These are phyloP conservation scores for Medicago arabica DNA, from an alignment of 306 rosid species.

Conservation along the genomic window DNA sequence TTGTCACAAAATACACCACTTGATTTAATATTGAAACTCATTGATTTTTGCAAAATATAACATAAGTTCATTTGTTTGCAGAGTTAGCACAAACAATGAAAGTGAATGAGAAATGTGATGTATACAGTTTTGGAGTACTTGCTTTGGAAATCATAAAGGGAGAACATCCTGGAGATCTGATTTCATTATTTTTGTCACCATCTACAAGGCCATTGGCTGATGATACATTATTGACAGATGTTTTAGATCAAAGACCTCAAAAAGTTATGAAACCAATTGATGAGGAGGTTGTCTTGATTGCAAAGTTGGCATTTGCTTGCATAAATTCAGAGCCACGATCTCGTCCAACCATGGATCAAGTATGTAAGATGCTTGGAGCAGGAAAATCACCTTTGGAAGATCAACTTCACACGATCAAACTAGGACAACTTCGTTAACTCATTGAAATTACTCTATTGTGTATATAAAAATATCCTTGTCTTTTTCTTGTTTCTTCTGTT, in stretches of 20 bases:
- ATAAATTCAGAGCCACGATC: constrained; percentile 28
- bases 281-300: constrained; percentile 24
- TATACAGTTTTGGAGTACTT: constrained; percentile 40
- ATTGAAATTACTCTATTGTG: neutral
- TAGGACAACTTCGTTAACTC: constrained; percentile 37
- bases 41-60: constrained; percentile 1
- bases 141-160: constrained; percentile 38
- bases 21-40: neutral
- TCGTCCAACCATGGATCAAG: constrained; percentile 42
- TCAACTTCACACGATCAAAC: constrained; percentile 6
- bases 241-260: constrained; percentile 28
- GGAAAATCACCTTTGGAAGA: constrained; percentile 25
- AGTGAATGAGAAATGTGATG: constrained; percentile 41
- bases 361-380: constrained; percentile 22
- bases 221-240: constrained; percentile 15
- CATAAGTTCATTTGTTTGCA: neutral
- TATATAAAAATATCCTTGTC: neutral
- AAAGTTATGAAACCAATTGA: neutral
- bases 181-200: constrained; percentile 35
- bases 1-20: neutral
- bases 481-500: neutral
- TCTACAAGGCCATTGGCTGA: constrained; percentile 23
- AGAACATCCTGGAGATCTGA: constrained; percentile 38
- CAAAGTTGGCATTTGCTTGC: constrained; percentile 39
- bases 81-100: constrained; percentile 32